Base-by-base conservation (phyloP, 2,329 filamentous ascomycete species). In the Metarhizium brunneum region DNA sequence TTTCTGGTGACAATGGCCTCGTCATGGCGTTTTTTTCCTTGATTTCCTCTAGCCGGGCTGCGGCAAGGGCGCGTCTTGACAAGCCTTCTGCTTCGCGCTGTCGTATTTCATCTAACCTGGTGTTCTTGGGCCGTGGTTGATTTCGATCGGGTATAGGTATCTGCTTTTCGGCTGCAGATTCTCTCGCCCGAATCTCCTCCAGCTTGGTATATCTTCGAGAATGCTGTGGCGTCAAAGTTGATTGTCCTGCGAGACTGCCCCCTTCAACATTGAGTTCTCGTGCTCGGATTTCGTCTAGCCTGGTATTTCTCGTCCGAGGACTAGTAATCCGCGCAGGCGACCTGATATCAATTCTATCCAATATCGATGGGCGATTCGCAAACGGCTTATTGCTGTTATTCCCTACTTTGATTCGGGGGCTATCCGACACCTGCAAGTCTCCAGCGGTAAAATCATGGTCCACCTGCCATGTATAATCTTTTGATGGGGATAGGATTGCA, bases 391-490 rank as follows among this genome's bases (percentile, higher is more conserved):
- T 65, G 42, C 62, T 65, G 30, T 55, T 43, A 10, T 35, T 47
- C 18, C 61, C 66, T 25, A 74, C 66, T 32, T 65, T 69, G 53
- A 83, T 73, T 36, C 77, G 75, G n/a, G 80, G 80, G 58, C 80
- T 83, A 59, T 78, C 72, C 0, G 81, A 83, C 38, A 79, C 63
- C 56, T 82, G 79, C 43, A 83, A 57, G 56, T 83, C 80, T 47
- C 75, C 73, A 11, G 75, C 80, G 0, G 81, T 83, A 59, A 84
- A 82, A 54, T 84, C 81, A 5, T 76, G 74, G 38, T 83, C 80
- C 6, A 81, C 66, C 55, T 82, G 70, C 80, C 80, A 84, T 7
- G 74, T 76, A 56, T 76, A 79, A 60, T 74, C 78, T 65, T 78
- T 81, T 53, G 77, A 74, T 0, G 79, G 79, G 0, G 77, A 78